These are phyloP conservation scores for Fusarium keratoplasticum DNA, from an alignment of 2,329 filamentous ascomycete species.

Conservation along the genomic window DNA sequence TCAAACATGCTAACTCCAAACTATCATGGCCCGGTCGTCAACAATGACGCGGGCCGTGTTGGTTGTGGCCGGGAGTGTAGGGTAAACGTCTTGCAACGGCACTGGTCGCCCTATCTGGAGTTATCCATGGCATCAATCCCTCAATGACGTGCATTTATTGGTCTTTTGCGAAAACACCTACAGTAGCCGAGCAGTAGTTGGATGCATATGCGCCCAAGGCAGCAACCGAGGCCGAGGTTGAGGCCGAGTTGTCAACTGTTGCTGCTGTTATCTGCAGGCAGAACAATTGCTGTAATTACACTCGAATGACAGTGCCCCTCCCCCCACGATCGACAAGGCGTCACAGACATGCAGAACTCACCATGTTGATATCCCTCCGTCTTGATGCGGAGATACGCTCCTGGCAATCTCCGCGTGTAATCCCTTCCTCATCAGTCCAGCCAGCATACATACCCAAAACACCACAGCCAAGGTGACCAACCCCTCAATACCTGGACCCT, in stretches of 20 bases:
- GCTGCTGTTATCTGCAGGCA: slow-evolving; percentile 3
- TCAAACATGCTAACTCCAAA: slow-evolving; percentile 6
- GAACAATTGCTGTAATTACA: neutral
- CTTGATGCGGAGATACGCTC: neutral
- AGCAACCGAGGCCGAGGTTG: neutral
- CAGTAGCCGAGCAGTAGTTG: slow-evolving; percentile 25
- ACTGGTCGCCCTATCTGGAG: neutral
- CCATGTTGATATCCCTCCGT: slow-evolving; percentile 8
- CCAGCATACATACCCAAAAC: neutral
- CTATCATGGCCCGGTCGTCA: neutral
- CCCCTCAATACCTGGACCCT: slow-evolving; percentile 5
- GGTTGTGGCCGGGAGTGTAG: neutral
- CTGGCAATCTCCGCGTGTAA: slow-evolving; percentile 14
- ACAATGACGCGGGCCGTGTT: neutral
- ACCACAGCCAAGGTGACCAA: neutral
- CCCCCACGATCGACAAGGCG: slow-evolving; percentile 28
- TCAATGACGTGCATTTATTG: neutral
- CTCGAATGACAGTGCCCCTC: neutral
- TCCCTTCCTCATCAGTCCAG: slow-evolving; percentile 12
- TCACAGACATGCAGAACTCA: slow-evolving; percentile 11
- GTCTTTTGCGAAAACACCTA: slow-evolving; percentile 10
- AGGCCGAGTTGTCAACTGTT: neutral
- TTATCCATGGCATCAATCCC: neutral
- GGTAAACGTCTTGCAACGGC: neutral
- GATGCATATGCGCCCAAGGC: neutral